Evolutionary conservation across 106 monocot species (phyloP), one percentile per base, ranked within the genome.

Genomic region (Hemerocallis citrina): DNA sequence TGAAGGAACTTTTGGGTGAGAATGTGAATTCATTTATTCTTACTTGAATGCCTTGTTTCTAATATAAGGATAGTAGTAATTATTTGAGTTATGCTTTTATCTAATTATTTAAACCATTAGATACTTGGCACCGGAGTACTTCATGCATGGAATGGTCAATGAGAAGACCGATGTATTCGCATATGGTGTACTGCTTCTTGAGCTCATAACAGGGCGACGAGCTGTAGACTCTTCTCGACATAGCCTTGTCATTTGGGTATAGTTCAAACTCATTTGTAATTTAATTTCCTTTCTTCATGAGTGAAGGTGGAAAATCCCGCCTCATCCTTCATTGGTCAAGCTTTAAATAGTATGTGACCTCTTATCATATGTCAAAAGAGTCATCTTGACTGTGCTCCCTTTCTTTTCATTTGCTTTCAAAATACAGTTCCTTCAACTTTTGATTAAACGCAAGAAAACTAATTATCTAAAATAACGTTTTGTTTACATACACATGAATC

Each of bases 1-100:
- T 34, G 92, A 93, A 84, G 88, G 92, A 52, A 93, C 92, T 23
- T 93, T 93, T 35, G 92, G 92, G 92, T 92, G 52, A 30, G 5
- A 38, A 38, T 38, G 5, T 5, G 11, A 38, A n/a, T n/a, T n/a
- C n/a, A n/a, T n/a, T n/a, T n/a, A n/a, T 15, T n/a, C 44, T 7
- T 4, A 35, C 55, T 60, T 21, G 1, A 7, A 31, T n/a, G n/a
- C 37, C 37, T 6, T 38, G 5, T 38, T 11, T 11, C 11, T 11
- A 38, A 6, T 5, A 38, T 6, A 38, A 5, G 5, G 37, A 38
- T 6, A 38, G 5, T 6, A 38, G 11, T 11, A 38, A 38, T 6
- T 11, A 38, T 38, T 38, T 38, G 37, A 11, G 11, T 38, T 6
- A 6, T 38, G 37, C 5, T 38, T 11, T 0, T 9, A 15, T 1